Percentiles rank a stretch among this genome's conserved stretches.
phyloP scores from a whole-genome alignment of 208 protist species.

The Dictyostelium gargantuum region DNA sequence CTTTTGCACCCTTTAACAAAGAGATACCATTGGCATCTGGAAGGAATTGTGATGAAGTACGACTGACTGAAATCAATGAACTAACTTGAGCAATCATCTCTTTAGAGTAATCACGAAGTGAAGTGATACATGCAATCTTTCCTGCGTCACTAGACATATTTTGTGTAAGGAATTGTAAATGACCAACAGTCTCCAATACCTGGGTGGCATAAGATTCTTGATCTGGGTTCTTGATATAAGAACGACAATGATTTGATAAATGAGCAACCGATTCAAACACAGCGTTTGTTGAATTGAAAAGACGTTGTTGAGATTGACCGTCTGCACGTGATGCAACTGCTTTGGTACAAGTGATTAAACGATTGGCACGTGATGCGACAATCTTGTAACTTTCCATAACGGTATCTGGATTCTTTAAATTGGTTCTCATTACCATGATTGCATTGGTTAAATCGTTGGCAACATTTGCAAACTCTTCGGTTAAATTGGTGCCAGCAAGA shows the following conservation, averaged over 20 bases:
- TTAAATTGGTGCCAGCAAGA: not conserved
- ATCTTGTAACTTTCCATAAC: constrained; percentile 46
- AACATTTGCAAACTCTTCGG: constrained; percentile 31
- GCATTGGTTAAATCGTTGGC: constrained; percentile 16
- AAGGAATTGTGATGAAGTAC: not conserved
- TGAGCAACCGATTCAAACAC: constrained; percentile 43
- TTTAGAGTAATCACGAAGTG: constrained; percentile 30
- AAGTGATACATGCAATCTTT: constrained; percentile 1
- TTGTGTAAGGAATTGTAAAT: constrained; percentile 45
- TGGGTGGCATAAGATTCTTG: not conserved
- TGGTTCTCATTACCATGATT: not conserved
- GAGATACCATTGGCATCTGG: not conserved
- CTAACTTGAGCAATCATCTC: constrained; percentile 33
- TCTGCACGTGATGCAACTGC: constrained; percentile 32
- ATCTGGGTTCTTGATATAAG: not conserved
- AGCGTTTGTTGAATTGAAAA: constrained; percentile 9
- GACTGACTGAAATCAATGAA: not conserved
- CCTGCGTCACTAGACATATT: constrained; percentile 44
- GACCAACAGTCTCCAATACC: constrained; percentile 30
- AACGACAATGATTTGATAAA: not conserved
- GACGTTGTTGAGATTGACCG: constrained; percentile 24
- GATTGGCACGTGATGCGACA: constrained; percentile 22
- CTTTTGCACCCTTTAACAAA: constrained; percentile 14
- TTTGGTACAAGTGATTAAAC: constrained; percentile 19
- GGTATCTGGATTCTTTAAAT: constrained; percentile 36